Evolutionary conservation across 2,329 filamentous ascomycete genomes (phyloP), one percentile per base, ranked within the genome.

Genomic region (Neonectria sp.): DNA sequence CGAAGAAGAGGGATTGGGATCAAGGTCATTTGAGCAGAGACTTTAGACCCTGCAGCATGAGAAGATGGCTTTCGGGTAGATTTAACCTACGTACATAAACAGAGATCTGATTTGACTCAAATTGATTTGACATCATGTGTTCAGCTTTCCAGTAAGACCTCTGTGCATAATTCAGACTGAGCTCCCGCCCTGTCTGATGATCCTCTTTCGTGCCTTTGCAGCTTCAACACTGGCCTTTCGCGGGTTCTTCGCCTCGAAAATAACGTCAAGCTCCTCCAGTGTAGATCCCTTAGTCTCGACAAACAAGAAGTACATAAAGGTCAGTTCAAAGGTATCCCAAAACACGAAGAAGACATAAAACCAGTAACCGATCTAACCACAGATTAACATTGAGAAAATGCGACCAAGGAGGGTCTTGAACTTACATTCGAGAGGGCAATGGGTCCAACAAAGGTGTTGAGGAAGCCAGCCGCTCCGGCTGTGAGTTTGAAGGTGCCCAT

Each of bases 401-500:
- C 12, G 27, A 3, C 7, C 8, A 7, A 15, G n/a, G 3, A 46
- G n/a, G 4, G 4, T 37, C 4, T 45, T n/a, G n/a, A 12, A 55
- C 63, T 51, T 55, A 56, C 63, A 43, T 68, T 72, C 6, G 68
- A 59, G 29, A 72, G 68, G 27, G 68, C 68, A n/a, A 60, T 65
- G 4, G 68, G 68, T 9, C 60, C 66, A 37, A 69, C 70, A 62
- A 71, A 71, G 15, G 66, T 68, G 33, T 68, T 70, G 51, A 70
- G 66, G 53, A 70, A 67, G 8, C 68, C 55, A 25, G 66, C 68
- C 15, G 55, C 56, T n/a, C 68, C 63, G 17, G 62, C 58, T 12
- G 63, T 66, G 17, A 70, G 43, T 21, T 65, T 58, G 53, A 65
- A 68, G 4, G 66, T 62, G 45, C 62, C 61, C 68, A 70, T 70